A percentile compares a stretch with the other conserved stretches of the same genome.
Evolutionary conservation across 2,329 filamentous ascomycete species (phyloP).

Genomic region (Nemania sp.): DNA sequence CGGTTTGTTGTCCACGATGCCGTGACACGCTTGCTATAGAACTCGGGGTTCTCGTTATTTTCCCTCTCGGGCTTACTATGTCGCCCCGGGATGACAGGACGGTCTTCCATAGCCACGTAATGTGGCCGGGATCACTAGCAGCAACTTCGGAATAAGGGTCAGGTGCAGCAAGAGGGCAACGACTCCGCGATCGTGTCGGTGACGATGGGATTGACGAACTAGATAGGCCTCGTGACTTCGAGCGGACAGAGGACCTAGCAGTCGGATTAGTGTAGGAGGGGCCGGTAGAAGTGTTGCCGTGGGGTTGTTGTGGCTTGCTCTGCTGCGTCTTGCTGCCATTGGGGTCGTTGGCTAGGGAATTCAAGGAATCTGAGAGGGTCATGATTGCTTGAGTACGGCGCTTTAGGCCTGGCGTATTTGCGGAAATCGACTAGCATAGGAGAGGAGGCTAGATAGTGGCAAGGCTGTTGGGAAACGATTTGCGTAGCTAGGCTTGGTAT

Average conservation of each 20-base stretch:
- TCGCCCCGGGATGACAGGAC: neutral
- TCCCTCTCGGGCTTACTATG: neutral
- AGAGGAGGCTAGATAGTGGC: too few relatives aligned
- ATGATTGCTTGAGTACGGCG: too few relatives aligned
- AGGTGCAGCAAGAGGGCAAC: too few relatives aligned
- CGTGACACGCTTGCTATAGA: neutral
- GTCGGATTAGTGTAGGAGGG: slow-evolving; percentile 16
- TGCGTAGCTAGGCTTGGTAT: too few relatives aligned
- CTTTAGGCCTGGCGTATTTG: too few relatives aligned
- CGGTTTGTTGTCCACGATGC: neutral
- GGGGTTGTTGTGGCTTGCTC: neutral
- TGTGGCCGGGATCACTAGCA: neutral
- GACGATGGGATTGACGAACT: neutral
- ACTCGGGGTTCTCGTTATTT: neutral
- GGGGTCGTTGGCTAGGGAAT: neutral
- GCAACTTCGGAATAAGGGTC: neutral
- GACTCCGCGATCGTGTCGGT: too few relatives aligned
- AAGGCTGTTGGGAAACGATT: too few relatives aligned
- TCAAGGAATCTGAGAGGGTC: neutral
- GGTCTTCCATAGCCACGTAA: neutral
- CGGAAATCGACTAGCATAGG: too few relatives aligned
- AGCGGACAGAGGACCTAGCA: slow-evolving; percentile 13
- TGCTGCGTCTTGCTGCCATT: neutral
- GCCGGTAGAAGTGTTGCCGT: neutral
- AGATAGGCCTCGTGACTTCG: neutral